These are phyloP conservation scores for Pisolithus albus DNA, from an alignment of 768 basidiomycete species.

Conservation along the genomic window DNA sequence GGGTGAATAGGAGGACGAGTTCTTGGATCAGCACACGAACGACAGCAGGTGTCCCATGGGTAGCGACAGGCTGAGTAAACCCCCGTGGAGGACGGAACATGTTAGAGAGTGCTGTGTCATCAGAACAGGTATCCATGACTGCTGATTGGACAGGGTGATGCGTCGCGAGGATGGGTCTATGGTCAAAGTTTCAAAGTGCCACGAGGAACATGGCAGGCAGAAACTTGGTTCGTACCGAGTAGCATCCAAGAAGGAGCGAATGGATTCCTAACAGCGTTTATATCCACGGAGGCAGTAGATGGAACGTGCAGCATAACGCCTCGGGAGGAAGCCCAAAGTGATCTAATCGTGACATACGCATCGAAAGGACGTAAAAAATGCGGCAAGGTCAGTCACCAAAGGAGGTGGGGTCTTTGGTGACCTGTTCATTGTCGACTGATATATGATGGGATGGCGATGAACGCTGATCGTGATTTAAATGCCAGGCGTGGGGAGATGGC, in stretches of 20 bases:
- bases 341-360: background rate
- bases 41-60: background rate
- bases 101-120: background rate
- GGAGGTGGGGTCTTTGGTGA: background rate
- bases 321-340: constrained; percentile 4
- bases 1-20: background rate
- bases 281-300: constrained; percentile 21
- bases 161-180: background rate
- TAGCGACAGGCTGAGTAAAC: background rate
- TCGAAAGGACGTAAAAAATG: constrained; percentile 5
- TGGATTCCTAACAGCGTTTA: constrained; percentile 10
- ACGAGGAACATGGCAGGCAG: background rate
- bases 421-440: background rate
- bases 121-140: background rate
- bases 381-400: background rate
- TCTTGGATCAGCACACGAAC: background rate
- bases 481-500: background rate
- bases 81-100: background rate
- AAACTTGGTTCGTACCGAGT: background rate
- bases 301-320: constrained; percentile 4
- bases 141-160: background rate
- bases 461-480: background rate
- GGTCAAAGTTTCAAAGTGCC: background rate
- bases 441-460: background rate
- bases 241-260: background rate